phyloP scores from a whole-genome alignment of 768 basidiomycete genomes.

The Suillus fuscotomentosus region DNA sequence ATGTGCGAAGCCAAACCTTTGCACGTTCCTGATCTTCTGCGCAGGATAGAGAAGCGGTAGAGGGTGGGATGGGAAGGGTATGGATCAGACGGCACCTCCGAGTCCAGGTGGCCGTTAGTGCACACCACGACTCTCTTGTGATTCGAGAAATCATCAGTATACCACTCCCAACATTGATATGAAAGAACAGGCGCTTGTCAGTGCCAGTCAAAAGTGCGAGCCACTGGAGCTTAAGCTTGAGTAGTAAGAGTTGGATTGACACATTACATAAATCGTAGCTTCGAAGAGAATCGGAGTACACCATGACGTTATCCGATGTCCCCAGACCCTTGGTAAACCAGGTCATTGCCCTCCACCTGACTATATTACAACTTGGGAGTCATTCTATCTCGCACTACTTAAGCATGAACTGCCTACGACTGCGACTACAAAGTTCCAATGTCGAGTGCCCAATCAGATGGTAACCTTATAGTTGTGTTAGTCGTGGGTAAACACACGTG shows the following conservation, averaged over 20 bases:
- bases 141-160: not conserved
- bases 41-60: slow-evolving; percentile 32
- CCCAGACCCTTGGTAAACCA: not conserved
- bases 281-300: no score
- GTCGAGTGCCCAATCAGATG: not conserved
- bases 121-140: not conserved
- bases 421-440: not conserved
- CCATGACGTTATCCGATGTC: no score
- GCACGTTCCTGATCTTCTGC: slow-evolving; percentile 47
- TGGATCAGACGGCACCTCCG: slow-evolving; percentile 15
- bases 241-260: not conserved
- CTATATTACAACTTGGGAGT: not conserved
- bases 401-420: not conserved
- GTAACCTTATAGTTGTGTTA: not conserved
- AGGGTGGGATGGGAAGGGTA: slow-evolving; percentile 43
- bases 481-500: not conserved
- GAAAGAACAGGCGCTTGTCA: not conserved
- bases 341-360: not conserved
- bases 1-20: slow-evolving; percentile 51
- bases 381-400: not conserved
- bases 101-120: not conserved
- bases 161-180: not conserved
- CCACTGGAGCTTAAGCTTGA: not conserved
- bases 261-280: not conserved
- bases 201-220: not conserved